Evolutionary conservation across 1,139 yeast species (phyloP).

Genomic region (Pichia cactophila): DNA sequence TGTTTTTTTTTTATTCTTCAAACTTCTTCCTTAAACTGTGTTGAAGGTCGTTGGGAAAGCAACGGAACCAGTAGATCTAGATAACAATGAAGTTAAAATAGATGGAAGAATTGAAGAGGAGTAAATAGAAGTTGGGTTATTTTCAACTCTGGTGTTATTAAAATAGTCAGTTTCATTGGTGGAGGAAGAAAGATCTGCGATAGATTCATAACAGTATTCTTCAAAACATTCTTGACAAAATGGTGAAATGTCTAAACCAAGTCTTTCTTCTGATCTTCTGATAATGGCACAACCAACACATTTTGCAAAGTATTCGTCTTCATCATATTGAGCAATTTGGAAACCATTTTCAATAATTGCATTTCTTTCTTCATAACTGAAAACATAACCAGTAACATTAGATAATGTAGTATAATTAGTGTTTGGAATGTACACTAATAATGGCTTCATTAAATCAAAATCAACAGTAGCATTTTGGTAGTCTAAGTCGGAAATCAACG

Average conservation of each 20-base stretch:
- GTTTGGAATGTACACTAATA: conserved; percentile 50
- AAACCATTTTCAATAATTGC: conserved; percentile 47
- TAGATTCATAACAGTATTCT: conserved; percentile 30
- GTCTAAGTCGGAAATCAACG: conserved; percentile 28
- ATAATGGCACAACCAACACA: conserved; percentile 57
- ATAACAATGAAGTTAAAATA: conserved; percentile 10
- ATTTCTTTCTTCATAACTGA: conserved; percentile 36
- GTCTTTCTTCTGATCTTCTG: conserved; percentile 47
- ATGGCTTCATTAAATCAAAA: conserved; percentile 38
- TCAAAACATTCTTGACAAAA: conserved; percentile 33
- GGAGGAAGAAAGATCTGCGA: neutral
- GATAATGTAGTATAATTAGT: conserved; percentile 39
- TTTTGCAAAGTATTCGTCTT: conserved; percentile 32
- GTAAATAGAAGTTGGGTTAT: conserved; percentile 14
- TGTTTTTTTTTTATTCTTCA: neutral
- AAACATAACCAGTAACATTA: conserved; percentile 40
- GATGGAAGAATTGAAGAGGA: conserved; percentile 15
- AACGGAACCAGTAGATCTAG: conserved; percentile 6
- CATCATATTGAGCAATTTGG: conserved; percentile 41
- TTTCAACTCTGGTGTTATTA: conserved; percentile 8
- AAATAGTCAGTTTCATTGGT: neutral
- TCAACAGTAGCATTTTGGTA: conserved; percentile 19
- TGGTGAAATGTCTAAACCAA: conserved; percentile 23
- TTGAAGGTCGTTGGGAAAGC: conserved; percentile 13
- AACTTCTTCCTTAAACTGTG: neutral